These are phyloP conservation scores for Bjerkandera adusta DNA, from an alignment of 1,284 basidiomycete genomes.

Conservation along the genomic window DNA sequence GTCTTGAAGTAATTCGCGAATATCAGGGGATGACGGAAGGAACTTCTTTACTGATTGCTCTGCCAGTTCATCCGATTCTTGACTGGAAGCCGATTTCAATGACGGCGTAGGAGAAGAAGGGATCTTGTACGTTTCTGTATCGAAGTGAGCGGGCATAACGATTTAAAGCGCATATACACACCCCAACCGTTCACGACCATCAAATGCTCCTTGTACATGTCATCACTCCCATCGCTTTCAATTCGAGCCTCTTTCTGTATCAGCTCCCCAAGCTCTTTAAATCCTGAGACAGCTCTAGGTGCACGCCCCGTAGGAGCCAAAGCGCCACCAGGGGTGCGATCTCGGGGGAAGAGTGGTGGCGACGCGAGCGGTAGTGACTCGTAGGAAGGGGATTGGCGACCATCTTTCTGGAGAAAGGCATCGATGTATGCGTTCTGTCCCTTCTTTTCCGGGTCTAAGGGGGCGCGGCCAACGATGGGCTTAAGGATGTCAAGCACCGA, in stretches of 20 bases:
- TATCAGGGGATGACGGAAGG: conserved; percentile 35
- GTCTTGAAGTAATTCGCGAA: conserved; percentile 29
- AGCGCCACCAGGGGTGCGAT: conserved; percentile 21
- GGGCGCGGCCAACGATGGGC: conserved; percentile 14
- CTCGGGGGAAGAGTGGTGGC: conserved; percentile 48
- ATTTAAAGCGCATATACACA: conserved; percentile 25
- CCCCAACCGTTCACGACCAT: conserved; percentile 58
- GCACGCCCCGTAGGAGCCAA: neutral
- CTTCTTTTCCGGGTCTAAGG: neutral
- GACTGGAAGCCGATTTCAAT: conserved; percentile 28
- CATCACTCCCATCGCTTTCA: conserved; percentile 41
- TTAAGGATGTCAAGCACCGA: conserved; percentile 21
- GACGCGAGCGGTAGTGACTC: conserved; percentile 29
- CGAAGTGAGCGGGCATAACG: neutral
- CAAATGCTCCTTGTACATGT: conserved; percentile 47
- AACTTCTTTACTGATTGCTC: conserved; percentile 22
- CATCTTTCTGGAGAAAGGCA: conserved; percentile 30
- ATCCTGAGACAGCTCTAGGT: neutral
- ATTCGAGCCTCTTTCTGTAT: conserved; percentile 22
- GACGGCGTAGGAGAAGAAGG: conserved; percentile 30
- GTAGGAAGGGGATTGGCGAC: conserved; percentile 31
- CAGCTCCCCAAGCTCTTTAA: conserved; percentile 28
- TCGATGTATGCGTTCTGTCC: conserved; percentile 22
- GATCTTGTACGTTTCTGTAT: conserved; percentile 9
- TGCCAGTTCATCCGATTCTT: conserved; percentile 37